Conservation (phyloP, 176 grass and related monocot species). For the Coix lacrymajobi region DNA sequence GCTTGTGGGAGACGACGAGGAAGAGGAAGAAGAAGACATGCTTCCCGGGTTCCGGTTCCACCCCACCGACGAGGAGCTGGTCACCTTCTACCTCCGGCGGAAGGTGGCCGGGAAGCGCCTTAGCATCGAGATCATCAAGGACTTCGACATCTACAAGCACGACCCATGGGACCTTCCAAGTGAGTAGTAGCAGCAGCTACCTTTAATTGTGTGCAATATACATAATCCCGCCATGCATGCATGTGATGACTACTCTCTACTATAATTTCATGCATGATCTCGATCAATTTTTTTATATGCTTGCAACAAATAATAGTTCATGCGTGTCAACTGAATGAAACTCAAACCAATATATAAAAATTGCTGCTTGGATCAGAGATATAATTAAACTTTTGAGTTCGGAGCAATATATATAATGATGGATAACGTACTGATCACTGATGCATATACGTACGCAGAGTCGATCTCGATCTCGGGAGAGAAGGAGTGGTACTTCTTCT, state of each 20-base stretch:
- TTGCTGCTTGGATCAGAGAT: background rate
- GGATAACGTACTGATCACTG: background rate
- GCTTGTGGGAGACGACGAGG: slow-evolving; percentile 12
- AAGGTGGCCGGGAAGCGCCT: slow-evolving; percentile 70
- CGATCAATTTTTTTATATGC: background rate
- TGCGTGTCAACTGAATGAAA: background rate
- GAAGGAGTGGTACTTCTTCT: slow-evolving; percentile 91
- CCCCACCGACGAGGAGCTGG: slow-evolving; percentile 85
- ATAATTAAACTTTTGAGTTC: background rate
- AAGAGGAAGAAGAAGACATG: slow-evolving; percentile 44
- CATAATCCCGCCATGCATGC: background rate
- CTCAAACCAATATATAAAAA: background rate
- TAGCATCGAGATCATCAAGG: slow-evolving; percentile 77
- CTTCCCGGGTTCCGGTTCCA: slow-evolving; percentile 85
- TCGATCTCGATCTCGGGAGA: slow-evolving; percentile 38
- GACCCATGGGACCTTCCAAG: slow-evolving; percentile 74
- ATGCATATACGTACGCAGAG: slow-evolving; percentile 20
- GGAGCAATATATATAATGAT: background rate
- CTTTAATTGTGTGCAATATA: background rate
- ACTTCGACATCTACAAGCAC: slow-evolving; percentile 75
- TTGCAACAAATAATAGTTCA: background rate
- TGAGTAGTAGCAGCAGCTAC: slow-evolving; percentile 22
- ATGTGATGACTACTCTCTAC: background rate
- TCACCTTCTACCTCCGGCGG: slow-evolving; percentile 69
- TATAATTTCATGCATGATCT: background rate